A percentile compares a stretch with the other conserved stretches of the same genome.
phyloP scores from a whole-genome alignment of 441 rosid species.

The Adansonia rubrostipa region DNA sequence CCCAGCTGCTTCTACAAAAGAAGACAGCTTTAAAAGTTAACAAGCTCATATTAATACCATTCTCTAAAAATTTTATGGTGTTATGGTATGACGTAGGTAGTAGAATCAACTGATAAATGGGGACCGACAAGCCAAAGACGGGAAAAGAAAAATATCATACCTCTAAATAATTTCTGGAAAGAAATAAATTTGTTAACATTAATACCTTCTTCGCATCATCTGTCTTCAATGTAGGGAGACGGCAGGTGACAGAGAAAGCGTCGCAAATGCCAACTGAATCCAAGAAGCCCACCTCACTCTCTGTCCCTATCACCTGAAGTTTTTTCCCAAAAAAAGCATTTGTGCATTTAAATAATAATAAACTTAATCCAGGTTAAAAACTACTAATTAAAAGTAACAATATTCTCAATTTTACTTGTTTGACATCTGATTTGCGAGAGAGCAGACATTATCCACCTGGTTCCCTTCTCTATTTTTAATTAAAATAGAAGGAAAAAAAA shows the following conservation, averaged over 20 bases:
- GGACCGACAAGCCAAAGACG: neutral
- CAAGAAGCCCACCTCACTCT: slow-evolving; percentile 80
- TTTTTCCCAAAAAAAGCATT: slow-evolving; percentile 55
- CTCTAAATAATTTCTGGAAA: slow-evolving; percentile 10
- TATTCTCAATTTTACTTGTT: neutral
- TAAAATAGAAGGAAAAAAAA: neutral
- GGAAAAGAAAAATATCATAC: neutral
- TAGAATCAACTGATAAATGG: neutral
- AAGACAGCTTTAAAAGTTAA: neutral
- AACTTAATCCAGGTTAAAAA: slow-evolving; percentile 1
- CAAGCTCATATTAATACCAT: neutral
- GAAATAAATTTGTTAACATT: neutral
- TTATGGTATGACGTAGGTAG: neutral
- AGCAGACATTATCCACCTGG: neutral
- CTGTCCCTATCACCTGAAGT: slow-evolving; percentile 89
- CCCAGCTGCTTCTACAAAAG: neutral
- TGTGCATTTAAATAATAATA: slow-evolving; percentile 7
- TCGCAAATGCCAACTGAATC: slow-evolving; percentile 78
- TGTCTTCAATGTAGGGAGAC: slow-evolving; percentile 74
- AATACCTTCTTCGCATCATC: slow-evolving; percentile 86
- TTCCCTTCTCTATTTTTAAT: neutral
- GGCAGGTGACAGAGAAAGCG: slow-evolving; percentile 75
- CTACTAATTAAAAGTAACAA: neutral
- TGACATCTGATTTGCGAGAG: neutral
- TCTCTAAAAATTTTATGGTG: neutral